These are phyloP conservation scores for Tetraselmis striata DNA, from an alignment of 139 green algal genomes.

Conservation along the genomic window DNA sequence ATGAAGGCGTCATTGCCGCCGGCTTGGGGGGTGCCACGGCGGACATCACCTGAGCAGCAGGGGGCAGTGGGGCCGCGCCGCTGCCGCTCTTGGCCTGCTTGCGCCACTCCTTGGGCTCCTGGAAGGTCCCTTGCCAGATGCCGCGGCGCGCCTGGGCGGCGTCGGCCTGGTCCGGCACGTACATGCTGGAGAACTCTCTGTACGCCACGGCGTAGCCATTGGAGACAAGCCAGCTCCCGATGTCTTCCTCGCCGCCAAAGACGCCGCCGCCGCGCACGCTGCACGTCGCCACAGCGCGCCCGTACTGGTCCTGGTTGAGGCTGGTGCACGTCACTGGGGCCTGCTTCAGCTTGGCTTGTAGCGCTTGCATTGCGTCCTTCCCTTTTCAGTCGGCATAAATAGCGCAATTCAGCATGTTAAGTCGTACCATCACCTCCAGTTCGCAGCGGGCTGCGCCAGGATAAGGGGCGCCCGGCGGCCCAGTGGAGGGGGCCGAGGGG, in stretches of 20 bases:
- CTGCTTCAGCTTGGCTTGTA: slow-evolving; percentile 40
- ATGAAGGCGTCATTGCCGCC: not conserved
- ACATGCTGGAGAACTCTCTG: slow-evolving; percentile 65
- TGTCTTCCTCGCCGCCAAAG: slow-evolving; percentile 29
- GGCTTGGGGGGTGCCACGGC: not conserved
- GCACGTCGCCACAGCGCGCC: slow-evolving; percentile 56
- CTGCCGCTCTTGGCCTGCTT: slow-evolving; percentile 22
- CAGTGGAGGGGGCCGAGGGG: too few relatives aligned
- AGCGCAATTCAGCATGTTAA: too few relatives aligned
- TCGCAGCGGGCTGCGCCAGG: too few relatives aligned
- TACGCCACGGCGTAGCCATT: slow-evolving; percentile 74
- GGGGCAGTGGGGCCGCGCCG: not conserved
- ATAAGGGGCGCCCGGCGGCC: too few relatives aligned
- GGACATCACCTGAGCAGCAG: slow-evolving; percentile 2
- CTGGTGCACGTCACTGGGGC: slow-evolving; percentile 38
- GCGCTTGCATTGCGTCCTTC: slow-evolving; percentile 28
- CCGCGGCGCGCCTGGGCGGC: slow-evolving; percentile 25
- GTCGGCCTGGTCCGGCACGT: slow-evolving; percentile 48
- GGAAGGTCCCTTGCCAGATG: slow-evolving; percentile 66
- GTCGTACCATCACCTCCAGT: too few relatives aligned
- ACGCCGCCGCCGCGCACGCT: slow-evolving; percentile 17
- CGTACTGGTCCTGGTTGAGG: slow-evolving; percentile 59
- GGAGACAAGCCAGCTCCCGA: slow-evolving; percentile 62
- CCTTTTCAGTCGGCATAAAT: too few relatives aligned
- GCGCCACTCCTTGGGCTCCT: slow-evolving; percentile 49